A percentile compares a stretch with the other conserved stretches of the same genome.
These are phyloP conservation scores for Exophiala oligosperma DNA, from an alignment of 2,329 filamentous ascomycete species.

Conservation along the genomic window DNA sequence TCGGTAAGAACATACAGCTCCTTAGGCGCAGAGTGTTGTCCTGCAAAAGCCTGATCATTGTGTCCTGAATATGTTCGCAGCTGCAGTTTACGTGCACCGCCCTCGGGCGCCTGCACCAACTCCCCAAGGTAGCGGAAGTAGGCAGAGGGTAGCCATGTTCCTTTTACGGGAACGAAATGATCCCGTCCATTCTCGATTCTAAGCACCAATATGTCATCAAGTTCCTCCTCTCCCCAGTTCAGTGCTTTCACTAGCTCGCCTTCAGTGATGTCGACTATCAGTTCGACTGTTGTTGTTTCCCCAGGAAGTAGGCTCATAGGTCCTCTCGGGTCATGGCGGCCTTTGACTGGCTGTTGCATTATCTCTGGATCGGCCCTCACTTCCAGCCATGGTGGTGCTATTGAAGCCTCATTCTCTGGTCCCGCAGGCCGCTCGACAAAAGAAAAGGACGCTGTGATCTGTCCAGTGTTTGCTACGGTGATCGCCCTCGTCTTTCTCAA, in stretches of 20 bases:
- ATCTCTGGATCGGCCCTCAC: constrained; percentile 58
- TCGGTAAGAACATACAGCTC: constrained; percentile 90
- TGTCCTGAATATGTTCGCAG: constrained; percentile 27
- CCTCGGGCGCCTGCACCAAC: constrained; percentile 79
- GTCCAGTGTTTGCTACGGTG: constrained; percentile 89
- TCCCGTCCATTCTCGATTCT: constrained; percentile 82
- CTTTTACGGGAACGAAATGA: constrained; percentile 83
- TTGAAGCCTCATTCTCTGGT: constrained; percentile 18
- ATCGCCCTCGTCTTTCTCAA: constrained; percentile 65
- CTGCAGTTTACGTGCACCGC: constrained; percentile 66
- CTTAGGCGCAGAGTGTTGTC: constrained; percentile 74
- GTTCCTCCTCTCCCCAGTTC: constrained; percentile 63
- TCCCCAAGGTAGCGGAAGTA: constrained; percentile 87
- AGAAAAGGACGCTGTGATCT: constrained; percentile 73
- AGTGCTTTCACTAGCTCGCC: constrained; percentile 65
- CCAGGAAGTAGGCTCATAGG: constrained; percentile 76
- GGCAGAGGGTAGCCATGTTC: constrained; percentile 75
- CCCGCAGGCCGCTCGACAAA: constrained; percentile 64
- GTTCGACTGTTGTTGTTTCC: constrained; percentile 70
- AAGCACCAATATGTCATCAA: constrained; percentile 88
- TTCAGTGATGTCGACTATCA: constrained; percentile 68
- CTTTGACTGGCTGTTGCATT: constrained; percentile 23
- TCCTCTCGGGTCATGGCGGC: constrained; percentile 33
- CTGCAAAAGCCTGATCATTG: constrained; percentile 20
- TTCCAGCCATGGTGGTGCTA: constrained; percentile 67